Conservation (phyloP, 345 rosid genomes). For the Physaria fendleri region DNA sequence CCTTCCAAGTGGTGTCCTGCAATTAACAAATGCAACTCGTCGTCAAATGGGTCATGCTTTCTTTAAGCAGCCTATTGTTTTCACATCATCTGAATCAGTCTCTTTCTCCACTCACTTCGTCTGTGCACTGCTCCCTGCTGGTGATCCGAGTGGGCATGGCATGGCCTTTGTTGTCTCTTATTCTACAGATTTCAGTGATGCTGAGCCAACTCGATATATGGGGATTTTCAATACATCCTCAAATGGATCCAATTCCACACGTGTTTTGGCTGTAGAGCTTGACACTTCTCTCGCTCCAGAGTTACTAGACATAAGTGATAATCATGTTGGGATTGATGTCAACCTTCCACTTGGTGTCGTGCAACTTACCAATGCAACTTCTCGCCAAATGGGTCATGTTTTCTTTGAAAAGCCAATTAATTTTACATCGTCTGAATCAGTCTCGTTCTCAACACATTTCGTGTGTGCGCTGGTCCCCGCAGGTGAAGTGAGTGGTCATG, state of each 20-base stretch:
- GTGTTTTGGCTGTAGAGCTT: too few relatives aligned
- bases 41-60: slow-evolving; percentile 38
- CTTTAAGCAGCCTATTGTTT: slow-evolving; percentile 24
- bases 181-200: slow-evolving; percentile 14
- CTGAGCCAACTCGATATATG: slow-evolving; percentile 23
- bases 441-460: slow-evolving; percentile 35
- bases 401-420: slow-evolving; percentile 31
- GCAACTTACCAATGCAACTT: slow-evolving; percentile 51
- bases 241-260: too few relatives aligned
- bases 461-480: slow-evolving; percentile 35
- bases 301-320: too few relatives aligned
- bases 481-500: slow-evolving; percentile 34
- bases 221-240: slow-evolving; percentile 63
- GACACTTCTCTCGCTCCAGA: too few relatives aligned
- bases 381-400: slow-evolving; percentile 35
- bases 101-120: slow-evolving; percentile 38
- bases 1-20: slow-evolving; percentile 29
- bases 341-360: too few relatives aligned
- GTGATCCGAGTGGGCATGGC: slow-evolving; percentile 38
- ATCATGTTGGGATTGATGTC: too few relatives aligned
- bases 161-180: too few relatives aligned
- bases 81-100: slow-evolving; percentile 33
- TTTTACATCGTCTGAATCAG: slow-evolving; percentile 34
- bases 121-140: slow-evolving; percentile 29
- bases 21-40: slow-evolving; percentile 44